Base-by-base conservation (phyloP, 176 grass and related monocot genomes). In the Cenchrus fungigraminus region DNA sequence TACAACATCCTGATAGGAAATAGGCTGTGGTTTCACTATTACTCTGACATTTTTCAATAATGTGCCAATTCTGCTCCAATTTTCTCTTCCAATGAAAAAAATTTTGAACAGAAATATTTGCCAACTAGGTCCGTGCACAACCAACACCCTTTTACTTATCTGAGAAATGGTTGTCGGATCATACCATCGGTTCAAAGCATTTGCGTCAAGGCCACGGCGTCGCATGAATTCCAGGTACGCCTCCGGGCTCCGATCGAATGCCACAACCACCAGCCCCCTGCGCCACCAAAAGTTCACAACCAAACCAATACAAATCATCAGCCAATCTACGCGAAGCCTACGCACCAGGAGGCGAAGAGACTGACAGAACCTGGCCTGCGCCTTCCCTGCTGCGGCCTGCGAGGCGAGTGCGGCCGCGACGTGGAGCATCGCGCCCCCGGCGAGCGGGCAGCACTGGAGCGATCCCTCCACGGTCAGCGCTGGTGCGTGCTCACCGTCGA, bases 231-330 rank as follows among this genome's bases (percentile, higher is more conserved):
- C 57, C 13, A 92, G 58, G 68, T 95, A 98, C 84, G 82, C 92
- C 10, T 79, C 62, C 4, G 93, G 91, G 86, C 88, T 94, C 31
- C 81, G 91, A 83, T 92, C 58, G 14, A 95, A 91, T 1, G 84
- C 97, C 9, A 95, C 82, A 28, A 98, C 70, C 17, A 98, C 93
- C 58, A 95, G 55, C 5, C 91, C 93, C 74, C 93, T 98, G 82
- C 50, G n/a, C 60, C 63, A 61, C 11, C 50, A 73, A n/a, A 77
- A 73, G 16, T 80, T 66, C 68, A 68, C 66, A 90, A 34, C 50
- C 10, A 73, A 77, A 29, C 57, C 40, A 79, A 74, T 50, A 13
- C 17, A 49, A 14, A 56, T 45, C 44, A 74, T 66, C 28, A 47
- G 42, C 68, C 28, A 60, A 16, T 45, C 45, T 22, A 65, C 8